A percentile compares a stretch with the other conserved stretches of the same genome.
Evolutionary conservation across 306 rosid species (phyloP).

Genomic region (Glycine tomentella): DNA sequence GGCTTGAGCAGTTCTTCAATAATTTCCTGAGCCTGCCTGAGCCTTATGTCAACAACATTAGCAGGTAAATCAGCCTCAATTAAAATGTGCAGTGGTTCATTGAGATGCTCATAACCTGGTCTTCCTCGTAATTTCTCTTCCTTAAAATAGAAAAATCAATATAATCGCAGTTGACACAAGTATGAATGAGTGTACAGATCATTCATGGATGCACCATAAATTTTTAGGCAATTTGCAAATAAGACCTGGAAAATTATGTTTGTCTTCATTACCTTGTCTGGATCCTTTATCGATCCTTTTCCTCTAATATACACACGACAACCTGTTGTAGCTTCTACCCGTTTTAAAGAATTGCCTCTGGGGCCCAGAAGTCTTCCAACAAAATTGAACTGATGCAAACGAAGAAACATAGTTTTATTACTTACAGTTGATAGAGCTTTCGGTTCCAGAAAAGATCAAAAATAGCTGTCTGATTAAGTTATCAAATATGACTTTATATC

Average conservation of each 20-base stretch:
- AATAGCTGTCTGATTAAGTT: slow-evolving; percentile 25
- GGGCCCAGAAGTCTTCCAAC: slow-evolving; percentile 97
- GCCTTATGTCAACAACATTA: slow-evolving; percentile 82
- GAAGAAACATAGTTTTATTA: slow-evolving; percentile 33
- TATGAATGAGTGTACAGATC: background rate
- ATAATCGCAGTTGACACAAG: slow-evolving; percentile 15
- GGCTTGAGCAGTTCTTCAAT: slow-evolving; percentile 98
- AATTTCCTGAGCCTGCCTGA: slow-evolving; percentile 96
- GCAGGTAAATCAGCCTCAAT: slow-evolving; percentile 97
- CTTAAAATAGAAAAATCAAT: slow-evolving; percentile 52
- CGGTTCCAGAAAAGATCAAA: slow-evolving; percentile 16
- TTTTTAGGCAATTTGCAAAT: slow-evolving; percentile 22
- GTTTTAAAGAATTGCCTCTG: slow-evolving; percentile 91
- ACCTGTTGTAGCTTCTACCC: slow-evolving; percentile 95
- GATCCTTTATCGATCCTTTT: slow-evolving; percentile 90
- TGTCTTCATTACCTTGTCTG: slow-evolving; percentile 67
- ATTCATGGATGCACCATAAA: background rate
- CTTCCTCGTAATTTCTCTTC: slow-evolving; percentile 96
- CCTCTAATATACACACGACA: slow-evolving; percentile 94
- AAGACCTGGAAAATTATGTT: background rate
- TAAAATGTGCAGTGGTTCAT: slow-evolving; percentile 93
- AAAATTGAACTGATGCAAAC: slow-evolving; percentile 75
- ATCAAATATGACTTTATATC: slow-evolving; percentile 41
- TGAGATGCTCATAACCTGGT: slow-evolving; percentile 97
- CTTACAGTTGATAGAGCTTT: slow-evolving; percentile 35